Evolutionary conservation across 176 grass and related monocot genomes (phyloP), one percentile per base, ranked within the genome.

Genomic region (Elaeis guineensis): DNA sequence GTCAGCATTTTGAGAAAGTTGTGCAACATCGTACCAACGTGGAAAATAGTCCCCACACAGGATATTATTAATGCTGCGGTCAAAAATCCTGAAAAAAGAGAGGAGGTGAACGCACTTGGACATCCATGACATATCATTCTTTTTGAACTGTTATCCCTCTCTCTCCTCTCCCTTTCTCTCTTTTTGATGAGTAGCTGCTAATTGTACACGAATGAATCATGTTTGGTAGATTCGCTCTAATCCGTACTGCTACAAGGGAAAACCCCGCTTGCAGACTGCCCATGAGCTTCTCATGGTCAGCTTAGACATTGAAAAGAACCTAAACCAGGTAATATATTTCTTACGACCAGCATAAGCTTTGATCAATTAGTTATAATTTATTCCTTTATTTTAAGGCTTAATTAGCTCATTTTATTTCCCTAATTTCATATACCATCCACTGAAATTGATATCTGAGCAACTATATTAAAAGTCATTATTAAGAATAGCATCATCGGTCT

Each of bases 171-270:
- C 0, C 14, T 4, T 9, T 63, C 22, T 2, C 0, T 0, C 2
- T 49, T 1, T 63, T 0, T 5, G 0, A 48, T 49, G 30, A 18
- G 7, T 19, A 35, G 6, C 5, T 28, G 12, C 6, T 15, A 4
- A 5, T 16, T 50, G 25, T 11, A 3, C 1, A 44, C 22, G 17
- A 62, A 44, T 21, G 17, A 61, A 17, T 35, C 17, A 19, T 8
- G 18, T 44, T 17, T 58, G 16, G 55, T 16, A 94, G 89, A 65
- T 94, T 50, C 57, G 80, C 39, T 74, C 80, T 3, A 94, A 88
- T 60, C 67, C 78, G 19, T 84, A 76, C 18, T 84, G 77, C 71
- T 94, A 94, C 52, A 88, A 88, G 44, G 89, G 84, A 76, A 79
- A 59, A 72, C 80, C 80, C 19, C 82, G 74, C 19, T 19, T 94